phyloP scores from a whole-genome alignment of 2,329 filamentous ascomycete genomes.

The Rhinocladiella mackenziei region DNA sequence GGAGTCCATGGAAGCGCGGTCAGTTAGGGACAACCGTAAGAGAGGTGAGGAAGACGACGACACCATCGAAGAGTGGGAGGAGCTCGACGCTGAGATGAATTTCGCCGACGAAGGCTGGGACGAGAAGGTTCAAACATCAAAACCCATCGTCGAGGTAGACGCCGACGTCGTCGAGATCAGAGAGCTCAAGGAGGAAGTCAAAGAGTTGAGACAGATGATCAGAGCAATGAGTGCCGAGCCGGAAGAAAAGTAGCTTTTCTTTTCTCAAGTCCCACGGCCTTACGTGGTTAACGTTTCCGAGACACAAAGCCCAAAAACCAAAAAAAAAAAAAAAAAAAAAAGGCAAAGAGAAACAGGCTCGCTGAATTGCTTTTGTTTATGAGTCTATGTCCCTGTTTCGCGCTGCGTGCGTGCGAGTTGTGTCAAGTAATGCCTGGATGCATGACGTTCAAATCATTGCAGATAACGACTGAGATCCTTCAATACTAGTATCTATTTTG shows the following conservation, averaged over 20 bases:
- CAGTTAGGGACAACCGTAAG: conserved; percentile 68
- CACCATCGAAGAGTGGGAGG: conserved; percentile 87
- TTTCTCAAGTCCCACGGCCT: neutral
- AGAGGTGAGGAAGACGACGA: conserved; percentile 88
- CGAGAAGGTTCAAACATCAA: conserved; percentile 70
- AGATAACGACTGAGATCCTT: too few relatives aligned
- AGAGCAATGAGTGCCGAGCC: conserved; percentile 16
- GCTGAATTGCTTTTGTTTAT: too few relatives aligned
- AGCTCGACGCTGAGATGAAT: conserved; percentile 66
- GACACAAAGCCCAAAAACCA: too few relatives aligned
- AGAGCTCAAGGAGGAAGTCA: conserved; percentile 49
- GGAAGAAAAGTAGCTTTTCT: neutral
- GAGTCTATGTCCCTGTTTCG: too few relatives aligned
- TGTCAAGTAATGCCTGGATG: too few relatives aligned
- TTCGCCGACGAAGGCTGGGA: conserved; percentile 82
- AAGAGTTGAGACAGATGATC: conserved; percentile 57
- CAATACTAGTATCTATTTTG: too few relatives aligned
- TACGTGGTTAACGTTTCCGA: too few relatives aligned
- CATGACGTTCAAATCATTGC: too few relatives aligned
- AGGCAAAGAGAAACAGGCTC: too few relatives aligned
- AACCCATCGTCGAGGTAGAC: conserved; percentile 78
- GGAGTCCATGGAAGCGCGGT: conserved; percentile 62
- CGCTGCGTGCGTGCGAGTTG: too few relatives aligned
- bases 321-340: too few relatives aligned
- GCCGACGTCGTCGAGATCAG: conserved; percentile 63